Base-by-base conservation (phyloP, 1,139 yeast genomes). In the Saccharomycopsis crataegensis region DNA sequence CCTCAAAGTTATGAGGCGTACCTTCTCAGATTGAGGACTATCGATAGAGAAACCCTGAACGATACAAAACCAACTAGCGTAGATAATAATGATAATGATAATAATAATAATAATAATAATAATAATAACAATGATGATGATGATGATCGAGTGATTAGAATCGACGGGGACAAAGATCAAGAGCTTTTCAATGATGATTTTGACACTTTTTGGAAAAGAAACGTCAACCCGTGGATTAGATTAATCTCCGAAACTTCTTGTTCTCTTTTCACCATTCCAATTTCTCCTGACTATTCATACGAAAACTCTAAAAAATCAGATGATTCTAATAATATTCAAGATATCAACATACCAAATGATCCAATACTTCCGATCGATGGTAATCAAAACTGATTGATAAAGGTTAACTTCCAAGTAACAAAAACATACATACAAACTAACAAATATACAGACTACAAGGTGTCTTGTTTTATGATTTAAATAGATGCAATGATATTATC, bases 181-280 rank as follows among this genome's bases (percentile, higher is more conserved):
- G 51, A 48, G 12, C 28, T 48, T 9, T 48, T 48, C 8, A 36
- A 48, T 9, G 36, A 42, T 41, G 46, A 48, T 48, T 41, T 48
- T 42, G 51, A 48, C 31, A 22, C 12, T 12, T 42, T 33, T 32
- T 48, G 51, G 51, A 14, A 41, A 7, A 32, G 31, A 8, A 41
- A 38, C 12, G 50, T 51, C 14, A 40, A 46, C 33, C 50, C 46
- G 11, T 41, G 44, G 47, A 31, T 33, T 32, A 16, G 38, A 16
- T 42, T 48, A 40, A 14, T n/a, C 9, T n/a, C n/a, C 9, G 22
- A 12, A 8, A 12, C 48, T 8, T 8, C 14, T 2, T 40, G 22
- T 7, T 17, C 9, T 40, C 43, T 40, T 40, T n/a, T 9, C n/a
- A 40, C 43, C 9, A 40, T 40, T 40, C 16, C 43, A 4, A 17